phyloP scores from a whole-genome alignment of 164 flowering plant genomes.

The Dillenia turbinata region DNA sequence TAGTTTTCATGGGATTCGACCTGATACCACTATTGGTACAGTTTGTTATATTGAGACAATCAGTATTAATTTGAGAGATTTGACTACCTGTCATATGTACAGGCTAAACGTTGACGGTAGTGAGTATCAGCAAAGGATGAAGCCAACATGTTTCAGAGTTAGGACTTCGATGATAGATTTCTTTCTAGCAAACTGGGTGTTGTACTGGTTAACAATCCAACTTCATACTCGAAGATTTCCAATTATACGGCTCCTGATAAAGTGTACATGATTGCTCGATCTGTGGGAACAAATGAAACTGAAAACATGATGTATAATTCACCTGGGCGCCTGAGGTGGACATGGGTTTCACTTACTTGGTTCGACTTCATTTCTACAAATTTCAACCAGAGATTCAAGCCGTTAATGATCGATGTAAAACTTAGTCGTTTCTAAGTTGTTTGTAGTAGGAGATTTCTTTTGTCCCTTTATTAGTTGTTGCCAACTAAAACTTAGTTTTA shows the following conservation, averaged over 20 bases:
- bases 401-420: neutral
- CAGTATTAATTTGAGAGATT: too few species aligned
- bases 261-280: slow-evolving; percentile 19
- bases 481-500: too few species aligned
- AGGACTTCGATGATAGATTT: neutral
- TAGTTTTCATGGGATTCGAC: too few species aligned
- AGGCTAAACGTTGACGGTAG: neutral
- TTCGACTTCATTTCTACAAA: slow-evolving; percentile 45
- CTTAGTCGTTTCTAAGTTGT: too few species aligned
- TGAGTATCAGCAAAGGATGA: too few species aligned
- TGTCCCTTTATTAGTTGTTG: too few species aligned
- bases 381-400: neutral
- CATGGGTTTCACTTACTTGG: slow-evolving; percentile 25
- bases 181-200: neutral
- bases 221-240: slow-evolving; percentile 6
- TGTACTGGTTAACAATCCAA: too few species aligned
- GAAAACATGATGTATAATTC: slow-evolving; percentile 8
- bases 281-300: slow-evolving; percentile 1
- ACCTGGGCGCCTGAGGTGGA: slow-evolving; percentile 37
- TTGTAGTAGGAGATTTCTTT: too few species aligned
- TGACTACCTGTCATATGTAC: too few species aligned
- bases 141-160: neutral
- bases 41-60: too few species aligned
- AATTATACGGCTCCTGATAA: slow-evolving; percentile 16
- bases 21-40: too few species aligned